phyloP scores from a whole-genome alignment of 441 rosid species.

The Bocquillonia castaneifolia region DNA sequence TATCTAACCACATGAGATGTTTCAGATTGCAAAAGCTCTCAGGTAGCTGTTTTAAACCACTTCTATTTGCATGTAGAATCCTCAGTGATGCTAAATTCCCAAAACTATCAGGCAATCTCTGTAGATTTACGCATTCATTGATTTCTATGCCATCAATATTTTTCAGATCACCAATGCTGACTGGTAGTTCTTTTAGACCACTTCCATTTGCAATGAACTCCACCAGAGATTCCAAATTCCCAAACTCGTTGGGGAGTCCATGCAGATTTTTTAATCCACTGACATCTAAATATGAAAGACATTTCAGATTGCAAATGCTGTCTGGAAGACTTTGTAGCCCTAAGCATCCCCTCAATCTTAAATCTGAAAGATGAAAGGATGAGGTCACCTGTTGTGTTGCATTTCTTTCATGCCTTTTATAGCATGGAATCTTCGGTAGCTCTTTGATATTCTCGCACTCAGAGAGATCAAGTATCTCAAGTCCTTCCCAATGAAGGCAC shows the following conservation, averaged over 20 bases:
- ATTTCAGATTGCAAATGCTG: neutral
- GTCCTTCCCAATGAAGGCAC: neutral
- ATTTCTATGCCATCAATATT: neutral
- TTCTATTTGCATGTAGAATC: neutral
- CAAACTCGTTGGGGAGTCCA: neutral
- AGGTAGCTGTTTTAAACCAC: slow-evolving; percentile 13
- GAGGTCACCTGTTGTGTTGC: neutral
- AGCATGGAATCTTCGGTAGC: neutral
- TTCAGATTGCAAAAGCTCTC: slow-evolving; percentile 10
- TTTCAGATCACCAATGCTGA: neutral
- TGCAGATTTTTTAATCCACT: neutral
- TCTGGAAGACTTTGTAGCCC: neutral
- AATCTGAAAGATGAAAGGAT: neutral
- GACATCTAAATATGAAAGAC: neutral
- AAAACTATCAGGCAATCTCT: neutral
- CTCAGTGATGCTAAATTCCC: slow-evolving; percentile 1
- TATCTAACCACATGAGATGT: slow-evolving; percentile 17
- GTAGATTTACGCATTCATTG: neutral
- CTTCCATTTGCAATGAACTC: neutral
- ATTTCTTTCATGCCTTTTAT: neutral
- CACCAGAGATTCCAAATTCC: neutral
- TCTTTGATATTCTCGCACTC: neutral
- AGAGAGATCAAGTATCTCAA: neutral
- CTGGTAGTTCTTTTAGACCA: neutral
- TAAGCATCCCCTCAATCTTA: neutral